phyloP scores from a whole-genome alignment of 208 protist species.

The Phytomonas serpens region DNA sequence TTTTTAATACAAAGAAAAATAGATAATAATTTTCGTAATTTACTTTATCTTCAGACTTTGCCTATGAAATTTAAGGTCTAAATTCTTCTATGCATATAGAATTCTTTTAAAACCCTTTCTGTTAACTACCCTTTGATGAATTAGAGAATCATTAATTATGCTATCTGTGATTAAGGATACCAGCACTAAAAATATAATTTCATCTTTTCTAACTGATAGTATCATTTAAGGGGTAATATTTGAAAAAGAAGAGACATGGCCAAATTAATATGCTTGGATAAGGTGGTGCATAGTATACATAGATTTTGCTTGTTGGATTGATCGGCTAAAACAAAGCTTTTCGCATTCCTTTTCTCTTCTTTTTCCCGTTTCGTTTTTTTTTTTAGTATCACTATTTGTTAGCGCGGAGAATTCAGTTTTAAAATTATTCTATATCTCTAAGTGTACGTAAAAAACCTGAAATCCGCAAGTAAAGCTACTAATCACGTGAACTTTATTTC shows the following conservation, averaged over 20 bases:
- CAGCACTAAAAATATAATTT: background rate
- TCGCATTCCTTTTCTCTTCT: background rate
- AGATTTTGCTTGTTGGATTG: background rate
- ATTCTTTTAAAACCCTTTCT: background rate
- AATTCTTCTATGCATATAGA: background rate
- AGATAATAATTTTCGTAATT: background rate
- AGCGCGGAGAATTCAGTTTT: background rate
- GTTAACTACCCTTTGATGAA: background rate
- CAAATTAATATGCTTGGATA: background rate
- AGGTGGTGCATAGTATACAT: background rate
- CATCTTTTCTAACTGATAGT: slow-evolving; percentile 5
- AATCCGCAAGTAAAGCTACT: background rate
- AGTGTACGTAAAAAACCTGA: background rate
- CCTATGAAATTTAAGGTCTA: background rate
- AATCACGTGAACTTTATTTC: background rate
- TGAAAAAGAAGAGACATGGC: background rate
- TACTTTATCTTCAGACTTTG: background rate
- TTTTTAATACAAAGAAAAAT: slow-evolving; percentile 3
- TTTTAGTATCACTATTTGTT: background rate
- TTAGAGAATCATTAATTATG: background rate
- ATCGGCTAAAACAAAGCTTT: background rate
- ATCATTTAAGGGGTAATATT: slow-evolving; percentile 2
- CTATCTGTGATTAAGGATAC: background rate
- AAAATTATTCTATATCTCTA: background rate
- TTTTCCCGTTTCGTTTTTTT: background rate